These are phyloP conservation scores for Ceratobasidium sp. DNA, from an alignment of 1,284 basidiomycete genomes.

Conservation along the genomic window DNA sequence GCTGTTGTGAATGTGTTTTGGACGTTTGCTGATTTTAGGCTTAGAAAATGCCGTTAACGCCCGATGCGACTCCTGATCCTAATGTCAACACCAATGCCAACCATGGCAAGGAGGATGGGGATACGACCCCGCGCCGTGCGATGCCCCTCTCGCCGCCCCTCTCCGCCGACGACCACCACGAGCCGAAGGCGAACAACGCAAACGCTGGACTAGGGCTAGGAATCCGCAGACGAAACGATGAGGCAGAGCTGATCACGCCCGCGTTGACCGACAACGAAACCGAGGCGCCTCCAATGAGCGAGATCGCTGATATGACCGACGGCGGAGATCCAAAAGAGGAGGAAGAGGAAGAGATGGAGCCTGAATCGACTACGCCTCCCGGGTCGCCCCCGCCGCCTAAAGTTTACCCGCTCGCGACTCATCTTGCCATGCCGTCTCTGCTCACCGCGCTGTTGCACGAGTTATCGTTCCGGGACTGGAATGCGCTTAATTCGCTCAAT, in stretches of 20 bases:
- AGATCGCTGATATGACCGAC: slow-evolving; percentile 51
- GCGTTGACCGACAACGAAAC: slow-evolving; percentile 39
- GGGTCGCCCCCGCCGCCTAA: slow-evolving; percentile 45
- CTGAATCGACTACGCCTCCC: slow-evolving; percentile 41
- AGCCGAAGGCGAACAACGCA: too few relatives aligned
- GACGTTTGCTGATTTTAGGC: not conserved
- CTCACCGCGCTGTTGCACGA: slow-evolving; percentile 42
- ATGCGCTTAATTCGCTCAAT: slow-evolving; percentile 43
- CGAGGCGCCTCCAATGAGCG: slow-evolving; percentile 48
- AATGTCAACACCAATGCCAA: not conserved
- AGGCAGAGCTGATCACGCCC: slow-evolving; percentile 26
- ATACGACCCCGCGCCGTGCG: slow-evolving; percentile 18
- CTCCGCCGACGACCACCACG: slow-evolving; percentile 30
- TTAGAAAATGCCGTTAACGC: slow-evolving; percentile 19
- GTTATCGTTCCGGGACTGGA: slow-evolving; percentile 44
- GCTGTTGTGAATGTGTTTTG: not conserved
- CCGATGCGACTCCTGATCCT: slow-evolving; percentile 33
- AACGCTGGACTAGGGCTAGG: slow-evolving; percentile 9
- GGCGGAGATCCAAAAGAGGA: slow-evolving; percentile 28
- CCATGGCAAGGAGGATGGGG: not conserved
- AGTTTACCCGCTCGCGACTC: slow-evolving; percentile 43
- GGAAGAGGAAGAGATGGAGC: slow-evolving; percentile 48
- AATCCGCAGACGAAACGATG: not conserved
- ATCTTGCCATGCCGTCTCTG: slow-evolving; percentile 42
- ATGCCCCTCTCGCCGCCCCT: slow-evolving; percentile 37